These are phyloP conservation scores for Prosopis cineraria DNA, from an alignment of 306 rosid genomes.

Conservation along the genomic window DNA sequence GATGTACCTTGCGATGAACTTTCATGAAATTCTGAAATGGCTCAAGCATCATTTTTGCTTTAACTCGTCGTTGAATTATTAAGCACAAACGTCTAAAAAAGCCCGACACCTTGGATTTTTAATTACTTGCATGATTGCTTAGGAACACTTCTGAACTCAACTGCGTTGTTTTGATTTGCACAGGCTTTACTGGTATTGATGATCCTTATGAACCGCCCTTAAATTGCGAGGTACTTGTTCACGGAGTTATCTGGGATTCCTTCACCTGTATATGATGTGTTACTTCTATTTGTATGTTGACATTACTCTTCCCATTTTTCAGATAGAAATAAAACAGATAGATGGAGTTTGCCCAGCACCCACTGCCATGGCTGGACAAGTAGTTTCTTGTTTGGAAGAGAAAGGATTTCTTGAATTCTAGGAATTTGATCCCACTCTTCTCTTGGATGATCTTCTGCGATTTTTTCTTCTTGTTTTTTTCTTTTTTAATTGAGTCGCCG, in stretches of 20 bases:
- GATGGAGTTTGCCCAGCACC: conserved; percentile 66
- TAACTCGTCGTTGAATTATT: not conserved
- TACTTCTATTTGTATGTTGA: conserved; percentile 17
- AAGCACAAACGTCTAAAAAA: not conserved
- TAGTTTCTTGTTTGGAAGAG: conserved; percentile 66
- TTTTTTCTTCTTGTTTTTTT: no score
- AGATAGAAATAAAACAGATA: conserved; percentile 63
- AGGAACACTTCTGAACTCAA: not conserved
- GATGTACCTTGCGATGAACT: not conserved
- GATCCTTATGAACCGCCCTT: conserved; percentile 87
- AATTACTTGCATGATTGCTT: not conserved
- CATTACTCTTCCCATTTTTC: conserved; percentile 27
- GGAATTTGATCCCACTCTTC: conserved; percentile 15
- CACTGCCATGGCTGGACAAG: conserved; percentile 59
- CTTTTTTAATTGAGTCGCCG: not conserved
- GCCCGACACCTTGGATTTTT: not conserved
- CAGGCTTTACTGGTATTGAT: conserved; percentile 89
- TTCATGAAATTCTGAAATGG: not conserved
- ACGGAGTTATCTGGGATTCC: not conserved
- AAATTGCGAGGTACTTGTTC: conserved; percentile 70
- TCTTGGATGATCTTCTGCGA: conserved; percentile 9
- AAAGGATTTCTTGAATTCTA: conserved; percentile 65
- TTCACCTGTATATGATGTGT: conserved; percentile 1
- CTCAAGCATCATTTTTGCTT: not conserved
- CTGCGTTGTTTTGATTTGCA: not conserved